Conservation (phyloP, 257 asterid genomes). For the Fraxinus quadrangulata region DNA sequence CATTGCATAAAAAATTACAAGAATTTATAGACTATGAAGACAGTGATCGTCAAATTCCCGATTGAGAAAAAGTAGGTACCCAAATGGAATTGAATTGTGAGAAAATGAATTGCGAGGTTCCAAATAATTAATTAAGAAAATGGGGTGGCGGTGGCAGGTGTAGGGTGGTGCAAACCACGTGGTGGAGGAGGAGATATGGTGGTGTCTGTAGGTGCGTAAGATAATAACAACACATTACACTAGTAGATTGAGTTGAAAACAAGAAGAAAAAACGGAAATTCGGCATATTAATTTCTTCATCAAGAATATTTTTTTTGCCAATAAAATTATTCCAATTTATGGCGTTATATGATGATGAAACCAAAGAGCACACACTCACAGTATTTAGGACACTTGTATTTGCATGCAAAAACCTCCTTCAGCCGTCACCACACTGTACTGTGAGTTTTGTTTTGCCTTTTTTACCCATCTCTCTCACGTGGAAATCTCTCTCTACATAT, state of each 20-base stretch:
- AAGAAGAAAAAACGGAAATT: not conserved
- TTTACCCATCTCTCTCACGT: conserved; percentile 20
- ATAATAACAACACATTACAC: conserved; percentile 26
- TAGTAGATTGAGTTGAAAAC: not conserved
- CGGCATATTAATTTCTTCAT: not conserved
- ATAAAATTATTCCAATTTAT: not conserved
- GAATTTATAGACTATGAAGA: not conserved
- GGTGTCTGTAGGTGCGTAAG: conserved; percentile 27
- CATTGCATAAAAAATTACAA: conserved; percentile 34
- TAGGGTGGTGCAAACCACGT: conserved; percentile 49
- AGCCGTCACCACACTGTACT: conserved; percentile 20
- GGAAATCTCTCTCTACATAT: conserved; percentile 15
- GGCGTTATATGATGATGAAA: conserved; percentile 9
- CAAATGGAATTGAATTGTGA: conserved; percentile 4
- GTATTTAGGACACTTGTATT: conserved; percentile 38
- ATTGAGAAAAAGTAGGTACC: not conserved
- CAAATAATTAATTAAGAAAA: conserved; percentile 3
- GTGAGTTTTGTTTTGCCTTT: not conserved
- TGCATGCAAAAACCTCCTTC: conserved; percentile 17
- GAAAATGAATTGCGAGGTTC: not conserved
- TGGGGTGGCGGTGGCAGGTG: conserved; percentile 15
- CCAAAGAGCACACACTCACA: not conserved
- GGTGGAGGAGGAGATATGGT: conserved; percentile 45
- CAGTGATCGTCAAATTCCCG: not conserved
- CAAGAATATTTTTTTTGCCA: not conserved